Evolutionary conservation across 2,329 filamentous ascomycete genomes (phyloP).

Genomic region (Monilinia polystroma): DNA sequence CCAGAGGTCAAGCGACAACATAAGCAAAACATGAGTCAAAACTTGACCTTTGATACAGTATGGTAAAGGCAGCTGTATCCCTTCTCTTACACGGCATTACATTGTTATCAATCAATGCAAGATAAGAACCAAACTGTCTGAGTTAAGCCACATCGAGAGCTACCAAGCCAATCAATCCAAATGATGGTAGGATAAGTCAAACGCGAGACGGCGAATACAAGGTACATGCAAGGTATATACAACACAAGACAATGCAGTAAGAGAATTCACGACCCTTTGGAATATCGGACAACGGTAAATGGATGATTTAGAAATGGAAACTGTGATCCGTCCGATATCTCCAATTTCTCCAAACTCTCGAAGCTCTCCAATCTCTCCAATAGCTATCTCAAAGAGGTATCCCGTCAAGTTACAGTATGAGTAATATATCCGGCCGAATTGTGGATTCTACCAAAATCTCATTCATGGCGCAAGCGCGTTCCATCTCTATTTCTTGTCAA

Average conservation of each 20-base stretch:
- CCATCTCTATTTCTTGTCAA: too few relatives aligned
- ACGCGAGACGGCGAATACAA: too few relatives aligned
- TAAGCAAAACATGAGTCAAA: not conserved
- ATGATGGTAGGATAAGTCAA: too few relatives aligned
- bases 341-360: not conserved
- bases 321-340: not conserved
- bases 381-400: not conserved
- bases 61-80: not conserved
- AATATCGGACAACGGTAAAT: not conserved
- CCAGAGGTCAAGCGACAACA: not conserved
- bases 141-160: not conserved
- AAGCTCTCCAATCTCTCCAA: not conserved
- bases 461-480: not conserved
- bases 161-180: too few relatives aligned
- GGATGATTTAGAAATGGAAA: not conserved
- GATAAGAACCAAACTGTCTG: not conserved
- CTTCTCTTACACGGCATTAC: not conserved
- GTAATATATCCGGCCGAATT: constrained; percentile 6
- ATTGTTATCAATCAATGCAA: not conserved
- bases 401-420: not conserved
- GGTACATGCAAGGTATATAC: too few relatives aligned
- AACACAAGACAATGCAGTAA: not conserved
- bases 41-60: not conserved
- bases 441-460: constrained; percentile 5
- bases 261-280: not conserved